A percentile compares a stretch with the other conserved stretches of the same genome.
These are phyloP conservation scores for Auriscalpium microsporum DNA, from an alignment of 768 basidiomycete genomes.

Conservation along the genomic window DNA sequence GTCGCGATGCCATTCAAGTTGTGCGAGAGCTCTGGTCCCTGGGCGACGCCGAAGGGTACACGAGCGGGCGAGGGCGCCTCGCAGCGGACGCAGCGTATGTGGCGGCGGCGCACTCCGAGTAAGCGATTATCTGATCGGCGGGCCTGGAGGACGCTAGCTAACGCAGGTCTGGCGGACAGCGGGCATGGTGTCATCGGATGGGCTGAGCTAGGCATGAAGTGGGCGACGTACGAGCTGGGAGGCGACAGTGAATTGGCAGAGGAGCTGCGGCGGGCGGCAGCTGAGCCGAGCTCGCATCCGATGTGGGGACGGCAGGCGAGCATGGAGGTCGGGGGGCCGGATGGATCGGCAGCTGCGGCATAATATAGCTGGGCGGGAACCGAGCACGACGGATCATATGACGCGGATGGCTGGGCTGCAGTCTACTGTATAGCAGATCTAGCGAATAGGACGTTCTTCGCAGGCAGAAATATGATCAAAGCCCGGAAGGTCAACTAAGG, in stretches of 20 bases:
- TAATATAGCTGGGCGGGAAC: too few relatives aligned
- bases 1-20: constrained; percentile 39
- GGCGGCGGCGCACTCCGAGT: constrained; percentile 58
- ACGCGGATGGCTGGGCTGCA: too few relatives aligned
- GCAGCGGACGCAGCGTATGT: constrained; percentile 55
- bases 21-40: constrained; percentile 47
- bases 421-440: background rate
- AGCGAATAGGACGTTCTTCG: background rate
- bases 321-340: constrained; percentile 14
- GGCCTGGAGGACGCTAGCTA: background rate
- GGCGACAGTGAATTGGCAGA: constrained; percentile 39
- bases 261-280: constrained; percentile 29
- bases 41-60: constrained; percentile 56
- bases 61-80: constrained; percentile 54
- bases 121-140: constrained; percentile 19
- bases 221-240: constrained; percentile 53
- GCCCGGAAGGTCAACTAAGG: background rate
- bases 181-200: constrained; percentile 38
- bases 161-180: constrained; percentile 24
- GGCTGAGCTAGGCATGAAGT: constrained; percentile 40
- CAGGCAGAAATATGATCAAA: background rate
- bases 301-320: constrained; percentile 36
- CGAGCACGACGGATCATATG: too few relatives aligned
- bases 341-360: background rate
- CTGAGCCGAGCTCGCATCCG: constrained; percentile 33